Evolutionary conservation across 768 basidiomycete species (phyloP), one percentile per base, ranked within the genome.

Genomic region (Gyrodon lividus): DNA sequence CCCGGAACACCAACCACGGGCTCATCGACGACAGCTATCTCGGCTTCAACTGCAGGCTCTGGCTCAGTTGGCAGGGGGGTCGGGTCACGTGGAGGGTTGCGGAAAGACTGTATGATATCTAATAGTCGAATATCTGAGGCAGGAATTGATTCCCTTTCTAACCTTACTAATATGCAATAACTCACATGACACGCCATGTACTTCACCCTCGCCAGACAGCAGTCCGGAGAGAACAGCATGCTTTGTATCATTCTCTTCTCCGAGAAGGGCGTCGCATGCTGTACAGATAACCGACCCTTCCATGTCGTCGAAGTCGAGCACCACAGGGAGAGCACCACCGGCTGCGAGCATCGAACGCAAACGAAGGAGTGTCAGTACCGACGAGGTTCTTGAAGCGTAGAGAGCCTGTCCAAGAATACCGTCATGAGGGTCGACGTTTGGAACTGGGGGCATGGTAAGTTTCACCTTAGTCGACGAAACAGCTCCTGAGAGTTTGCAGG

Each of bases 111-210:
- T 7, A 74, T 75, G 47, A 87, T 80, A 59, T 84, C 83, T 31
- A 78, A 55, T 46, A 91, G 62, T 30, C 84, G 82, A 8, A 79
- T 70, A 68, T 82, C 89, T 92, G 43, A 55, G 48, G 54, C n/a
- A 48, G 48, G 35, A 26, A 43, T 46, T 43, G 48, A 28, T 19
- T 50, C 4, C 48, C 49, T 41, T 50, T 30, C 39, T 54, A 52
- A 58, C 24, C 39, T 14, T 24, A 0, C 24, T n/a, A 39, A 33
- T 31, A 16, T 43, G 2, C 12, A 16, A 43, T 1, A n/a, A 58
- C 83, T 46, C 68, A 92, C 91, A 86, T 41, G 82, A 60, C 49
- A 90, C 67, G 37, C 80, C 86, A 51, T 84, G 75, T 51, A 80
- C 72, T 28, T 82, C 80, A 24, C 87, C 86, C 38, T 78, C 69